Percentiles rank a stretch among this genome's conserved stretches.
Conservation (phyloP, 2,329 filamentous ascomycete genomes). For the Scytalidium sp. region DNA sequence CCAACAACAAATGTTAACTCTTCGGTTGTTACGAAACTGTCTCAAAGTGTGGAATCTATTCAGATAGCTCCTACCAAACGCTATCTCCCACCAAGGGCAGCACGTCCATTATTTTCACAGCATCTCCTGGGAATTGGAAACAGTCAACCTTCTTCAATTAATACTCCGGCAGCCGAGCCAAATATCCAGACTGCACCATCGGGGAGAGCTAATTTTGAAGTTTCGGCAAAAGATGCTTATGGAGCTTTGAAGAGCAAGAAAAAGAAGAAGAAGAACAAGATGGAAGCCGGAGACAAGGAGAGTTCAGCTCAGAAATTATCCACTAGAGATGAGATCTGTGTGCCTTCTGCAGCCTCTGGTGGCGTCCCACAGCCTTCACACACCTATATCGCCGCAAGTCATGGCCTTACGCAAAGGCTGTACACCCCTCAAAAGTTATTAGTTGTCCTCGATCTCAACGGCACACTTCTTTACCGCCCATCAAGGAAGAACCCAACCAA, state of each 20-base stretch:
- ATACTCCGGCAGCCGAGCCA: not conserved
- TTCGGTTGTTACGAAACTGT: not conserved
- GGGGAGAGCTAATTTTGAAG: not conserved
- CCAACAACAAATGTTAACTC: too few species aligned
- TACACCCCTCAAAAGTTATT: constrained; percentile 61
- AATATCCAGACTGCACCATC: not conserved
- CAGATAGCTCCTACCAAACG: not conserved
- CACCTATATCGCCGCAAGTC: constrained; percentile 58
- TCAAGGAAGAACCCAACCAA: constrained; percentile 42
- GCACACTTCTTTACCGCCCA: constrained; percentile 77
- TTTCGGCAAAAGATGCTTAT: too few species aligned
- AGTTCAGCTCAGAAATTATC: not conserved
- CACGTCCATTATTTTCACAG: not conserved
- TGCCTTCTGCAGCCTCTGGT: constrained; percentile 21
- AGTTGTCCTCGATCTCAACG: constrained; percentile 89
- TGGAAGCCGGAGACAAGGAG: constrained; percentile 6
- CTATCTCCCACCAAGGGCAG: not conserved
- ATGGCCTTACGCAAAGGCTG: constrained; percentile 38
- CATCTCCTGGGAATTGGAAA: not conserved
- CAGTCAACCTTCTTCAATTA: not conserved
- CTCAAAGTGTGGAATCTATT: not conserved
- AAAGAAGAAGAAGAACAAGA: not conserved
- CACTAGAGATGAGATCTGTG: not conserved
- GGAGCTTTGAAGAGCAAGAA: not conserved
- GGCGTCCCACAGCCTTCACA: constrained; percentile 55